Evolutionary conservation across 768 basidiomycete genomes (phyloP).

Genomic region (Kwoniella europaea): DNA sequence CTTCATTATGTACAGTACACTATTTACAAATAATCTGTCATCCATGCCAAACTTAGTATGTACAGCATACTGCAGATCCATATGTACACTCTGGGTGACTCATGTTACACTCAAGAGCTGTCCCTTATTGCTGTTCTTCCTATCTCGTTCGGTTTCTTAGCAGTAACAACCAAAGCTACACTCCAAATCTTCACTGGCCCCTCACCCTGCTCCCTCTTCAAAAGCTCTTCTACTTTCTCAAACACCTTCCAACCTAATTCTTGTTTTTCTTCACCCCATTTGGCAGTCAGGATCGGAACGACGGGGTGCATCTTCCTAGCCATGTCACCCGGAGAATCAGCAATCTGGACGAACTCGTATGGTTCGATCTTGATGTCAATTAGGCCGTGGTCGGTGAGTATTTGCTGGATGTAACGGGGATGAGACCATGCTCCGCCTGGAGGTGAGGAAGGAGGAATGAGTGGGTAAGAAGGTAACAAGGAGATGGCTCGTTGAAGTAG

Average conservation of each 20-base stretch:
- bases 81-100: too few species aligned
- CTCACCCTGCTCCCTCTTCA: neutral
- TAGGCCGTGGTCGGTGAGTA: neutral
- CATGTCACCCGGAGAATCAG: neutral
- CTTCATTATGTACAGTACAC: too few species aligned
- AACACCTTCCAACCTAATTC: constrained; percentile 4
- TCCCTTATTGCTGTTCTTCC: too few species aligned
- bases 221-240: constrained; percentile 1
- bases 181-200: constrained; percentile 2
- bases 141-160: neutral
- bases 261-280: constrained; percentile 2
- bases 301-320: constrained; percentile 14
- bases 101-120: too few species aligned
- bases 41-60: too few species aligned
- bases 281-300: neutral
- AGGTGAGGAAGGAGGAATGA: neutral
- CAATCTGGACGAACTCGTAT: neutral
- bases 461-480: neutral
- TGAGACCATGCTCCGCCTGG: constrained; percentile 4
- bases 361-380: constrained; percentile 1
- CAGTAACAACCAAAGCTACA: constrained; percentile 8
- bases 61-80: too few species aligned
- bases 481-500: neutral
- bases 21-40: too few species aligned
- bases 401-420: neutral